Evolutionary conservation across 352 stramenopile genomes (phyloP).

Genomic region (Pythium aphanidermatum): DNA sequence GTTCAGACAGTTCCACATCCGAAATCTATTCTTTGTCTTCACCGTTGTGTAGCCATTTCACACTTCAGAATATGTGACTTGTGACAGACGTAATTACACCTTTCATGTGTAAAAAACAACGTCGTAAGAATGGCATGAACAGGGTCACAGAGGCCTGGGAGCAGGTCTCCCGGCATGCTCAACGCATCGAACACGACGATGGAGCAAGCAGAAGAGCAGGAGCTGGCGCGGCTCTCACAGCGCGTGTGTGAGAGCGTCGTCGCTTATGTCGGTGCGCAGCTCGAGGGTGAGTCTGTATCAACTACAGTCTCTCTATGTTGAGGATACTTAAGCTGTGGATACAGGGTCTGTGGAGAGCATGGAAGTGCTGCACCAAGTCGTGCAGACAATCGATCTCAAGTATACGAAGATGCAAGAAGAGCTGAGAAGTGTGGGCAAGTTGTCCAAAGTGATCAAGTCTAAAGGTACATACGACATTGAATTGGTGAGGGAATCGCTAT

Average conservation of each 20-base stretch:
- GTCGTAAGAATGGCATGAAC: constrained; percentile 2
- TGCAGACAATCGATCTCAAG: constrained; percentile 55
- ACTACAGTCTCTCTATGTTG: neutral
- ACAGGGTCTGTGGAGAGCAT: constrained; percentile 71
- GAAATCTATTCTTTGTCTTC: too few species aligned
- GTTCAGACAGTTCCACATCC: neutral
- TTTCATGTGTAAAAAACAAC: constrained; percentile 13
- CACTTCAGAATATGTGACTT: constrained; percentile 11
- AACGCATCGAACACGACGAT: too few species aligned
- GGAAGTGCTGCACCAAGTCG: constrained; percentile 59
- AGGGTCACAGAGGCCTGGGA: too few species aligned
- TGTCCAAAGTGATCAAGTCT: constrained; percentile 61
- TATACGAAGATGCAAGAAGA: constrained; percentile 57
- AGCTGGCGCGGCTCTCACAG: constrained; percentile 54
- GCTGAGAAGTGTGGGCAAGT: constrained; percentile 44
- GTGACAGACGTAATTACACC: constrained; percentile 12
- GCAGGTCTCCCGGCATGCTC: too few species aligned
- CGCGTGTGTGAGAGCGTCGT: constrained; percentile 64
- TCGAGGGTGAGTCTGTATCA: constrained; percentile 33
- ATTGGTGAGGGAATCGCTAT: neutral
- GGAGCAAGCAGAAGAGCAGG: constrained; percentile 48
- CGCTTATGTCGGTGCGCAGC: constrained; percentile 57
- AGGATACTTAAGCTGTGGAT: neutral
- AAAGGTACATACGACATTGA: constrained; percentile 36
- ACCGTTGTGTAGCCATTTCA: constrained; percentile 11